Evolutionary conservation across 352 stramenopile species (phyloP), one percentile per base, ranked within the genome.

Genomic region (Globisporangium acanthophoron): DNA sequence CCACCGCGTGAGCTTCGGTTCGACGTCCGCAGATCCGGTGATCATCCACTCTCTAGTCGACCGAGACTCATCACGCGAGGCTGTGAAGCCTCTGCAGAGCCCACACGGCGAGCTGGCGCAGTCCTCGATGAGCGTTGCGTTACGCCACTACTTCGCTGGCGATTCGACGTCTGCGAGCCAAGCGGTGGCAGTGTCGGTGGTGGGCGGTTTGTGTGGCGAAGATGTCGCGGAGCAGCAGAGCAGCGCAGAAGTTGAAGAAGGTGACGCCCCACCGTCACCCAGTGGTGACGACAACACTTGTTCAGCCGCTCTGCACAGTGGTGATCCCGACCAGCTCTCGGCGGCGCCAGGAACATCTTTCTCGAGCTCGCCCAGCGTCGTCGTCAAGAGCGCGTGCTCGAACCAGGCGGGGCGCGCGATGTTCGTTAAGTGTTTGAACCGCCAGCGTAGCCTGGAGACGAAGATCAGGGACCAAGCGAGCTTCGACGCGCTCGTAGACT

Each of bases 401-500:
- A 66, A 50, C 1, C 59, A 70, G 20, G 46, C 57, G 6, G 82
- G 82, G 0, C 85, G 85, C 18, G 79, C 76, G 13, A 43, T 87
- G 62, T 92, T 94, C 62, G 85, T 94, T 11, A 85, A 85, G 52
- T 91, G 80, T 37, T 61, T 94, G 18, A 94, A 92, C 52, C 79
- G 76, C 2, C 85, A 94, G 60, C 82, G 85, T 27, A 92, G 85
- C 54, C 41, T 92, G 15, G 85, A 90, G 56, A 94, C 85, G 16
- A 78, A 84, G 21, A 64, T 94, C 31, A 80, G 79, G 48, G 73
- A 88, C 48, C 61, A 71, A 16, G 50, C 50, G 5, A 80, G 74
- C 59, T 94, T 94, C 24, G 67, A 85, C 35, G 69, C 59, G 9
- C 66, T 94, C 0, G 77, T 89, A 1, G 45, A 62, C 31, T 92